A percentile compares a stretch with the other conserved stretches of the same genome.
Evolutionary conservation across 2,329 filamentous ascomycete species (phyloP).

Genomic region (Aspergillus awamori): DNA sequence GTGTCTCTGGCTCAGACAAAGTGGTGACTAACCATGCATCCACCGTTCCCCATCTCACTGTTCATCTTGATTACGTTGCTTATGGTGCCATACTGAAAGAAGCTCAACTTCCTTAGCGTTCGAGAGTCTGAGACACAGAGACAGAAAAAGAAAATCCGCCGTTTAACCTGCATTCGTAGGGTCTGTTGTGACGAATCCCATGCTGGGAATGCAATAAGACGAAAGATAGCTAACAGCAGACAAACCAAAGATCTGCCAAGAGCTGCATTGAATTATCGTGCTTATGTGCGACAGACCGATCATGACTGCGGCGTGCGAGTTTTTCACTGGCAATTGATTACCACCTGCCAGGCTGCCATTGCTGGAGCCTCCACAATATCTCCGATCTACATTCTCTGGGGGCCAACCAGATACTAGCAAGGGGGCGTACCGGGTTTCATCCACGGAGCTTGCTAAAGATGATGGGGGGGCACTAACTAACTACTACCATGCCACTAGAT

Average conservation of each 20-base stretch:
- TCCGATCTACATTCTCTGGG: not conserved
- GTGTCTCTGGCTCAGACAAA: too few species aligned
- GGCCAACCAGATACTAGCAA: not conserved
- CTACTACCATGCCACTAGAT: too few species aligned
- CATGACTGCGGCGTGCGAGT: not conserved
- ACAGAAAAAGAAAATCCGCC: too few species aligned
- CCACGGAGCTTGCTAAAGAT: slow-evolving; percentile 1
- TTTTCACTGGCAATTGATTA: not conserved
- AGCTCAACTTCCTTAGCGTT: too few species aligned
- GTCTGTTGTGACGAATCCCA: too few species aligned
- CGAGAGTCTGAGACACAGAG: too few species aligned
- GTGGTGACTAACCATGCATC: too few species aligned
- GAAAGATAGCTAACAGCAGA: not conserved
- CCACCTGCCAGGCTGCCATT: not conserved
- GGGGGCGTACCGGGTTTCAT: not conserved
- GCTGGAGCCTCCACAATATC: not conserved
- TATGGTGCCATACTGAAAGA: too few species aligned
- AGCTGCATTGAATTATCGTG: not conserved
- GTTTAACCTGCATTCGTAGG: too few species aligned
- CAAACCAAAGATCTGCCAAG: not conserved
- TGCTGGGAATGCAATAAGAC: not conserved
- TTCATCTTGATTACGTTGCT: too few species aligned
- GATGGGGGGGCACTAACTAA: not conserved
- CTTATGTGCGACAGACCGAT: not conserved
- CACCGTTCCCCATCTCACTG: too few species aligned